A percentile compares a stretch with the other conserved stretches of the same genome.
These are phyloP conservation scores for Pythium oligandrum DNA, from an alignment of 352 stramenopile genomes.

Conservation along the genomic window DNA sequence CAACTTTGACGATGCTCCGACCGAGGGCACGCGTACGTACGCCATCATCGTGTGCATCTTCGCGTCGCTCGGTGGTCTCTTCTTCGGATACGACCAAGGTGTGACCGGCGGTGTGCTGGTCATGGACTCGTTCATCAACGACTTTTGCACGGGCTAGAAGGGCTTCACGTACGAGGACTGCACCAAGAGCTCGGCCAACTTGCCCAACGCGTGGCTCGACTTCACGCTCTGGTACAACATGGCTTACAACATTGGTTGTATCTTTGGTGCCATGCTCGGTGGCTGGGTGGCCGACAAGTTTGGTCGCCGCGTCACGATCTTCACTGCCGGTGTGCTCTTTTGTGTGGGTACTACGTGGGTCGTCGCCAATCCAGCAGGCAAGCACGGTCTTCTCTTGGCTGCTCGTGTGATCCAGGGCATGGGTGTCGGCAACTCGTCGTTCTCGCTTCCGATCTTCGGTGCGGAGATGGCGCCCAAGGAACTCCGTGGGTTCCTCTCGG, in stretches of 20 bases:
- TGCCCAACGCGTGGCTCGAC: slow-evolving; percentile 17
- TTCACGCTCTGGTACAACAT: slow-evolving; percentile 20
- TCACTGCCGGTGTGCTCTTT: slow-evolving; percentile 11
- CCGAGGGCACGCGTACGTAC: slow-evolving; percentile 19
- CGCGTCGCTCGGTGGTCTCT: slow-evolving; percentile 20
- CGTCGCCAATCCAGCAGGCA: slow-evolving; percentile 7
- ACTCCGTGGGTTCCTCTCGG: slow-evolving; percentile 48
- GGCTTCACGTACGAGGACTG: slow-evolving; percentile 13
- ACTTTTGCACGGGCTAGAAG: slow-evolving; percentile 18
- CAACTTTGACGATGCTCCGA: slow-evolving; percentile 10
- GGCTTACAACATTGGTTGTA: slow-evolving; percentile 18
- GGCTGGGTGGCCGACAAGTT: slow-evolving; percentile 17
- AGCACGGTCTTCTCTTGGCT: slow-evolving; percentile 21
- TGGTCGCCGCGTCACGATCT: slow-evolving; percentile 13
- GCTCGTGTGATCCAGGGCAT: slow-evolving; percentile 32
- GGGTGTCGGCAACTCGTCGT: slow-evolving; percentile 47
- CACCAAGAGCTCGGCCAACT: slow-evolving; percentile 11
- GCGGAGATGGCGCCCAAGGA: slow-evolving; percentile 62
- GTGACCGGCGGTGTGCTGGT: slow-evolving; percentile 21
- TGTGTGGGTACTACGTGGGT: slow-evolving; percentile 21
- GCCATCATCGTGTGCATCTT: slow-evolving; percentile 20
- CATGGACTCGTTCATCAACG: slow-evolving; percentile 20
- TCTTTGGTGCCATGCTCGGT: slow-evolving; percentile 15
- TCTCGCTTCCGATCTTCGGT: slow-evolving; percentile 45
- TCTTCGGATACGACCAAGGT: slow-evolving; percentile 22